Conservation (phyloP, 805 yeast genomes). For the Yamadazyma olivae region DNA sequence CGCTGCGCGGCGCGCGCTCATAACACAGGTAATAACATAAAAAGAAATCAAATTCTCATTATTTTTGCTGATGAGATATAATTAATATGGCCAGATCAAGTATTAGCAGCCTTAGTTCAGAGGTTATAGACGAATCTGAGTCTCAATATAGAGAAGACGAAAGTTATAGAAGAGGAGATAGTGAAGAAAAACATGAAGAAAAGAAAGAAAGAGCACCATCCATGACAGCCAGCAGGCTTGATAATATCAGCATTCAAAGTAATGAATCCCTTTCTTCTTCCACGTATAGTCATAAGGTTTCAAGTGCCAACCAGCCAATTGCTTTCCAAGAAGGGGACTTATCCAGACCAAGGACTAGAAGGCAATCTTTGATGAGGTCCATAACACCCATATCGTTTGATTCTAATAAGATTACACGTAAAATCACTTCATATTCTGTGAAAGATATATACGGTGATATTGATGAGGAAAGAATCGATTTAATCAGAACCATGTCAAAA, state of each 20-base stretch:
- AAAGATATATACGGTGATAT: slow-evolving; percentile 41
- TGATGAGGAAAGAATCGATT: slow-evolving; percentile 30
- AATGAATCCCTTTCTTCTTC: slow-evolving; percentile 4
- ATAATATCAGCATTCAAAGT: slow-evolving; percentile 9
- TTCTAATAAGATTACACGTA: slow-evolving; percentile 5
- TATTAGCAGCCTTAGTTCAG: slow-evolving; percentile 5
- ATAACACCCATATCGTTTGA: slow-evolving; percentile 10
- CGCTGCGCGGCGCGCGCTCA: too few relatives aligned
- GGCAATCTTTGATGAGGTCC: slow-evolving; percentile 7
- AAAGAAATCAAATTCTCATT: too few relatives aligned
- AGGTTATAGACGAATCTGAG: slow-evolving; percentile 1
- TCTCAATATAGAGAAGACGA: not conserved
- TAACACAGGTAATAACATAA: too few relatives aligned
- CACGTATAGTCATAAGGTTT: not conserved
- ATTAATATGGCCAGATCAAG: slow-evolving; percentile 3
- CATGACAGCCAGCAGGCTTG: slow-evolving; percentile 1
- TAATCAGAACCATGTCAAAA: slow-evolving; percentile 43
- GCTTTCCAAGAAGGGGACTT: slow-evolving; percentile 5
- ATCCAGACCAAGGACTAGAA: slow-evolving; percentile 1
- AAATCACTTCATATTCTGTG: slow-evolving; percentile 19
- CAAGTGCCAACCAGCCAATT: slow-evolving; percentile 5
- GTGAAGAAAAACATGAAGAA: not conserved
- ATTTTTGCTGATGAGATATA: too few relatives aligned
- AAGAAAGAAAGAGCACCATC: not conserved
- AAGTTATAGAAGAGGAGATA: not conserved